Evolutionary conservation across 1,139 yeast species (phyloP).

Genomic region (Magnusiomyces suaveolens): DNA sequence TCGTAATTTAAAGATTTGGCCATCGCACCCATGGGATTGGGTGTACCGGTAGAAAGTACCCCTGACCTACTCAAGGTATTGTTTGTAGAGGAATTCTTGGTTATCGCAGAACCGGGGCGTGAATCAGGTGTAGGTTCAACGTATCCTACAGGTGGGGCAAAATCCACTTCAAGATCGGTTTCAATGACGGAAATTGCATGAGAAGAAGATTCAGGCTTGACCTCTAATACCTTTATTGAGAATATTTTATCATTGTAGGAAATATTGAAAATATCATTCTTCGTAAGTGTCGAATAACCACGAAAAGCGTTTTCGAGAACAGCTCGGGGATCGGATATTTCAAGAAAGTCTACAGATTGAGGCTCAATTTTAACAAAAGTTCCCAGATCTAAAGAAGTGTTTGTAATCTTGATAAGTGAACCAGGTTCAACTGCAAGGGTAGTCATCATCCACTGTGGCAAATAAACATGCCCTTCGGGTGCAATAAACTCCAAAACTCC

Average conservation of each 20-base stretch:
- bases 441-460: conserved; percentile 96
- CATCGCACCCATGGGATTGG: conserved; percentile 55
- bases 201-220: conserved; percentile 60
- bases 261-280: conserved; percentile 76
- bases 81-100: conserved; percentile 1
- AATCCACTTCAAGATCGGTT: conserved; percentile 93
- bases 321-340: conserved; percentile 92
- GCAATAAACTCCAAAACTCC: conserved; percentile 96
- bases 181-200: conserved; percentile 87
- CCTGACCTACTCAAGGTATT: conserved; percentile 2
- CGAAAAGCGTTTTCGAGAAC: conserved; percentile 87
- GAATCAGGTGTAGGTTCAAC: conserved; percentile 56
- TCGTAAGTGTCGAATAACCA: conserved; percentile 79
- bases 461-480: conserved; percentile 89
- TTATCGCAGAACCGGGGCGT: conserved; percentile 13
- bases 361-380: conserved; percentile 89
- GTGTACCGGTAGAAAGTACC: conserved; percentile 7
- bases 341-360: conserved; percentile 84
- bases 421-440: conserved; percentile 71
- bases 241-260: conserved; percentile 72
- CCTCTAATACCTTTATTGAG: conserved; percentile 78
- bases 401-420: conserved; percentile 55
- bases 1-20: conserved; percentile 63
- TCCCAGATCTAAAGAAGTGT: conserved; percentile 78
- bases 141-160: conserved; percentile 98